Base-by-base conservation (phyloP, 495 filamentous ascomycete genomes). In the Penicillium waksmanii region DNA sequence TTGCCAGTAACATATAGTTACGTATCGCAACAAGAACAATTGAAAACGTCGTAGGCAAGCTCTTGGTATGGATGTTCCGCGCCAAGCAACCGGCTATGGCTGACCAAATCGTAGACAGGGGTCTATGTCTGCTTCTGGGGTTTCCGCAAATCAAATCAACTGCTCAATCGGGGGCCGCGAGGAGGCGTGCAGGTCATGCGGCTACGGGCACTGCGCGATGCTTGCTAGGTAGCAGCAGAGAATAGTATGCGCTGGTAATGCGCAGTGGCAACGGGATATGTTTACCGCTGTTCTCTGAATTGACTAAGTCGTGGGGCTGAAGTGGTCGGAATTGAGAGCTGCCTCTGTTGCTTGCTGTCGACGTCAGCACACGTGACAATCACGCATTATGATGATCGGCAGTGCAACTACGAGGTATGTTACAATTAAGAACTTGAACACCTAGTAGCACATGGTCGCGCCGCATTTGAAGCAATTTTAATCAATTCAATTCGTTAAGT, bases 401-500 rank as follows among this genome's bases (percentile, higher is more conserved):
- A 38, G 36, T 2, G 34, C 34, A 13, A 36, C 34, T 36, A 7
- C 13, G 5, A 36, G 5, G 27, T 31, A 31, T 8, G 27, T 31
- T 31, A 31, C 27, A 8, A 6, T 5, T 8, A 31, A 31, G 3
- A 31, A n/a, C n/a, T n/a, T n/a, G n/a, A n/a, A 31, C 27, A 8
- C 27, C 27, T 8, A 4, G 8, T 31, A 31, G 8, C 8, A 31
- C 6, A 3, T 31, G 1, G 8, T 31, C 0, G 8, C 8, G 0
- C 27, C 27, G 27, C 27, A 31, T 48, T 48, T 48, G 12, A 3
- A 27, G 13, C 40, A 51, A 34, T 61, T 61, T 61, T 47, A 60
- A 53, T 55, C 51, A 57, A 65, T 50, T 61, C 54, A 62, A 62
- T 65, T 66, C 63, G 63, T 66, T 66, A 66, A 43, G 58, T 55